Evolutionary conservation across 2,329 filamentous ascomycete genomes (phyloP).

Genomic region (Chaetomium olivaceum): DNA sequence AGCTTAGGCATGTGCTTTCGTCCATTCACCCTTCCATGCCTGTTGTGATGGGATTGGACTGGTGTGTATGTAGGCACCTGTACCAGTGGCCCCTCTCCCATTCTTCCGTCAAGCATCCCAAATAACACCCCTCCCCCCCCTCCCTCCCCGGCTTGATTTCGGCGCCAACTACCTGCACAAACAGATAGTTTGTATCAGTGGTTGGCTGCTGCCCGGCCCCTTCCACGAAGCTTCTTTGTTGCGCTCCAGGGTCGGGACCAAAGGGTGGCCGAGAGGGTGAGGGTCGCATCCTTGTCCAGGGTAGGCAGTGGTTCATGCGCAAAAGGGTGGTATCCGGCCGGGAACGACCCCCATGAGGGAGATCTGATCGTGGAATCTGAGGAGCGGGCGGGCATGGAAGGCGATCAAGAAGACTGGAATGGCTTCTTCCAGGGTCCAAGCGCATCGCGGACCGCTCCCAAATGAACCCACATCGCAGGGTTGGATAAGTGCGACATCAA

Average conservation of each 20-base stretch:
- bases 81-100: constrained; percentile 9
- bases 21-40: constrained; percentile 23
- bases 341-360: constrained; percentile 32
- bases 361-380: constrained; percentile 35
- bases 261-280: constrained; percentile 11
- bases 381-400: constrained; percentile 31
- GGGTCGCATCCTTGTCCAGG: constrained; percentile 29
- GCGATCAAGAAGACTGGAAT: constrained; percentile 35
- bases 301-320: constrained; percentile 31
- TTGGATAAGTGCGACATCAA: constrained; percentile 26
- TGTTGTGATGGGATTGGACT: constrained; percentile 14
- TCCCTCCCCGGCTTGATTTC: constrained; percentile 15
- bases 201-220: not conserved
- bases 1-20: constrained; percentile 29
- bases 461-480: constrained; percentile 20
- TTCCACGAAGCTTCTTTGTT: constrained; percentile 23
- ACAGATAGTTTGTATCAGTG: constrained; percentile 5
- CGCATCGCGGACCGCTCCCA: constrained; percentile 20
- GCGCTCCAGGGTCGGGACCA: constrained; percentile 3
- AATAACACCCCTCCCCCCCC: not conserved
- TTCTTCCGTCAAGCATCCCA: constrained; percentile 28
- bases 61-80: not conserved
- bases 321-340: constrained; percentile 34
- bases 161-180: constrained; percentile 12
- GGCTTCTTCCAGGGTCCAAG: constrained; percentile 18